phyloP scores from a whole-genome alignment of 2,329 filamentous ascomycete genomes.

The Botrytis aclada region DNA sequence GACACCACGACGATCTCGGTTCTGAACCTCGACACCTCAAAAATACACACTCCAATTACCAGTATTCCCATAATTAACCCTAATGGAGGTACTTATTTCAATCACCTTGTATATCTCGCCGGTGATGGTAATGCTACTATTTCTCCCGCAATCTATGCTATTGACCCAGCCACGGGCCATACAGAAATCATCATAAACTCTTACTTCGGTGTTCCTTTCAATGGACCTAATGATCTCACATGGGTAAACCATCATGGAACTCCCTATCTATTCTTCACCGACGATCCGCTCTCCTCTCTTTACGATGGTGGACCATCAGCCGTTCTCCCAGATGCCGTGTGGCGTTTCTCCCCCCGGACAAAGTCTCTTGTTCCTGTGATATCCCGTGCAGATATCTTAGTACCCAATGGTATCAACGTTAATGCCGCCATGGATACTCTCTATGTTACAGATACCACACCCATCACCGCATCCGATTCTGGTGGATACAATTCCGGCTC shows the following conservation, averaged over 20 bases:
- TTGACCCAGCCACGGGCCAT: not conserved
- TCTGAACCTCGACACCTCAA: not conserved
- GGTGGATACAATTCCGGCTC: not conserved
- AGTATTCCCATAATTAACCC: not conserved
- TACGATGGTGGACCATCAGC: not conserved
- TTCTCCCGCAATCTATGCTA: not conserved
- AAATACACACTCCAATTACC: not conserved
- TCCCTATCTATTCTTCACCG: slow-evolving; percentile 3
- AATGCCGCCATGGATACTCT: not conserved
- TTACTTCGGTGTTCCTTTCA: not conserved
- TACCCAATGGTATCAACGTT: slow-evolving; percentile 4
- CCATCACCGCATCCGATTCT: not conserved
- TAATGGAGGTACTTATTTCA: not conserved
- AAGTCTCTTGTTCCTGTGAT: slow-evolving; percentile 9
- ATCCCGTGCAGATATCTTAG: not conserved
- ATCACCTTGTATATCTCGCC: not conserved
- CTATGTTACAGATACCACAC: slow-evolving; percentile 6
- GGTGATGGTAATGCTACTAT: not conserved
- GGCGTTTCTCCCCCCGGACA: slow-evolving; percentile 5
- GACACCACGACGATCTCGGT: not conserved
- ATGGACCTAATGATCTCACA: not conserved
- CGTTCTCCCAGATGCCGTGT: slow-evolving; percentile 3
- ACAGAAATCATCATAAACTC: slow-evolving; percentile 1
- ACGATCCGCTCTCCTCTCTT: not conserved
- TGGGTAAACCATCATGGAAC: not conserved